Percentiles rank a stretch among this genome's conserved stretches.
Evolutionary conservation across 306 rosid species (phyloP).

Genomic region (Castanopsis chinensis): DNA sequence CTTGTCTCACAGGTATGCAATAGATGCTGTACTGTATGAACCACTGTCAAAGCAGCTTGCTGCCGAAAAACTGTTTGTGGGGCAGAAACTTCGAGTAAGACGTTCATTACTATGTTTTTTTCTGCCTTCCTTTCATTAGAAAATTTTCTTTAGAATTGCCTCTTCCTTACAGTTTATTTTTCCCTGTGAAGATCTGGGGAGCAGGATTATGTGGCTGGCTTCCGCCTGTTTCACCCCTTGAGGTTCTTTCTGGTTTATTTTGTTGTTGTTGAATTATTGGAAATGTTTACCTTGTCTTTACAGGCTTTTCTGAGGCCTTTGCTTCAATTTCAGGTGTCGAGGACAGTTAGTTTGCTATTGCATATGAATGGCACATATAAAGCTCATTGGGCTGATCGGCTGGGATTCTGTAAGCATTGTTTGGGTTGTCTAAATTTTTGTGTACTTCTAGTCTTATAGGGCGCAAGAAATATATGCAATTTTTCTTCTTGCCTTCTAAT

Average conservation of each 20-base stretch:
- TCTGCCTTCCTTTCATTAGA: conserved; percentile 9
- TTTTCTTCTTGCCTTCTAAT: conserved; percentile 25
- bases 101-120: not conserved
- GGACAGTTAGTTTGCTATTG: conserved; percentile 55
- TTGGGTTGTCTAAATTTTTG: not conserved
- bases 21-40: conserved; percentile 70
- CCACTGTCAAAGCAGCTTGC: conserved; percentile 66
- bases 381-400: conserved; percentile 80
- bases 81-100: conserved; percentile 86
- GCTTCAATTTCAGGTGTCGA: conserved; percentile 56
- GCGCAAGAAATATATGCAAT: conserved; percentile 9
- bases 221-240: conserved; percentile 78
- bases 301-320: conserved; percentile 32
- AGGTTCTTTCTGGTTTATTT: conserved; percentile 50
- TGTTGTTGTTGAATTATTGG: not conserved
- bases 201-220: conserved; percentile 78
- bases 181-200: conserved; percentile 73
- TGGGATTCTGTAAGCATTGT: conserved; percentile 77
- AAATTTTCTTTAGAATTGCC: not conserved
- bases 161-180: conserved; percentile 25
- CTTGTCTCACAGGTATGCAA: conserved; percentile 66
- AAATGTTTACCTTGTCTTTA: conserved; percentile 1
- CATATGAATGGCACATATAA: conserved; percentile 92
- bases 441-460: conserved; percentile 14
- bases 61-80: conserved; percentile 73